Evolutionary conservation across 75 land plant genomes (phyloP).

Genomic region (Picea sitchensis): DNA sequence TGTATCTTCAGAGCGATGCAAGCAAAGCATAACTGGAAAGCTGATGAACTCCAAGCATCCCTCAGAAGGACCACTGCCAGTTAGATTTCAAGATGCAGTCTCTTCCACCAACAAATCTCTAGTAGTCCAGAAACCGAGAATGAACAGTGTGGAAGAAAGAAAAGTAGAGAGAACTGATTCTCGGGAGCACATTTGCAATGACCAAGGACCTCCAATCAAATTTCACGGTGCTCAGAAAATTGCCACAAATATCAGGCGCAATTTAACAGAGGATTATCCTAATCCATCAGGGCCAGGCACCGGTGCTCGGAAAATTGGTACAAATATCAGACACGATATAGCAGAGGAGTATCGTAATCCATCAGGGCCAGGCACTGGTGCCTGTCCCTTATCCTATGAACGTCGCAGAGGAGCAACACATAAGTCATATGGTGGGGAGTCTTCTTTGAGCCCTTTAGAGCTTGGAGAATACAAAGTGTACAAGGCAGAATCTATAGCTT

Average conservation of each 20-base stretch:
- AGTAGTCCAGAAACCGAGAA: neutral
- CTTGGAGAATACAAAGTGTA: conserved; percentile 64
- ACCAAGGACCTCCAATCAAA: neutral
- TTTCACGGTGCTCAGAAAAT: neutral
- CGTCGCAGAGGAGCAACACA: neutral
- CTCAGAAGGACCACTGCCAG: neutral
- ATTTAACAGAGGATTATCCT: neutral
- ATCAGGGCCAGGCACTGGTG: neutral
- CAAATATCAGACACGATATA: neutral
- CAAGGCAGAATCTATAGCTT: conserved; percentile 39
- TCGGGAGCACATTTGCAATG: neutral
- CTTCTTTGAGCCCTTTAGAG: conserved; percentile 56
- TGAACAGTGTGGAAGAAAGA: neutral
- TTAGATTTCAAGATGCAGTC: conserved; percentile 8
- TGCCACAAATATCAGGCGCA: neutral
- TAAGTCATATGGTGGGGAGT: conserved; percentile 23
- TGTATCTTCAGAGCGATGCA: conserved; percentile 1
- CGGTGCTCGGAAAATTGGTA: neutral
- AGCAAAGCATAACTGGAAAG: neutral
- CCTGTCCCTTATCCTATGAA: neutral
- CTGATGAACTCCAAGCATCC: neutral
- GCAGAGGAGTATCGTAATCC: conserved; percentile 1
- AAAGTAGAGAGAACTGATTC: neutral
- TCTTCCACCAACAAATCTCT: conserved; percentile 2
- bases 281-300: neutral